A percentile compares a stretch with the other conserved stretches of the same genome.
These are phyloP conservation scores for Scalesia atractyloides DNA, from an alignment of 129 eudicot genomes.

Conservation along the genomic window DNA sequence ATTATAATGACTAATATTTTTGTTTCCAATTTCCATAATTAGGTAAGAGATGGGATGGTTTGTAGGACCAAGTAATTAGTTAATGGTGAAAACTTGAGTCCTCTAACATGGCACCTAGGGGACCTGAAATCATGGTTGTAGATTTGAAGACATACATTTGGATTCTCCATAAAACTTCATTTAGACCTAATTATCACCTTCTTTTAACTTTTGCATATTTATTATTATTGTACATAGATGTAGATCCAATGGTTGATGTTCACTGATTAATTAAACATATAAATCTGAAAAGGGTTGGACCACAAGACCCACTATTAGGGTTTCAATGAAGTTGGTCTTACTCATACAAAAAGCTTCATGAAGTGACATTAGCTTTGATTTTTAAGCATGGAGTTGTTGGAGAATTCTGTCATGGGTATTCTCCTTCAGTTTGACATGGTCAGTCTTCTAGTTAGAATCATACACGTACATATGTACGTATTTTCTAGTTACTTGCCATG, in stretches of 20 bases:
- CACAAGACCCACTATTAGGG: conserved; percentile 44
- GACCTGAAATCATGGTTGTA: conserved; percentile 64
- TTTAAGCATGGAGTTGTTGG: conserved; percentile 39
- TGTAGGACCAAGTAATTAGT: conserved; percentile 40
- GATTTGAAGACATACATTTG: conserved; percentile 51
- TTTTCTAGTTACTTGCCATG: too few relatives aligned
- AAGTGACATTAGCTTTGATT: conserved; percentile 42
- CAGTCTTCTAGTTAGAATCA: neutral
- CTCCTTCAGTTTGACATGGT: neutral
- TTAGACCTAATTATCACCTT: conserved; percentile 39
- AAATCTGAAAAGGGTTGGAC: conserved; percentile 44
- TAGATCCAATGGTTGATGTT: conserved; percentile 53
- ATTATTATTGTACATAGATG: conserved; percentile 22
- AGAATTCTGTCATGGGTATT: conserved; percentile 28
- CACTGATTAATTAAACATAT: conserved; percentile 32
- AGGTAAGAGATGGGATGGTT: conserved; percentile 44
- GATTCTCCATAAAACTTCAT: conserved; percentile 42
- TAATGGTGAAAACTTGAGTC: conserved; percentile 39
- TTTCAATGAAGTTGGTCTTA: conserved; percentile 56
- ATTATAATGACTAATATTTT: neutral
- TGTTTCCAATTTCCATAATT: conserved; percentile 29
- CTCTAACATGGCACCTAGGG: conserved; percentile 42
- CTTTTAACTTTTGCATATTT: conserved; percentile 27
- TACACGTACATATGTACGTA: too few relatives aligned
- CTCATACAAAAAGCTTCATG: conserved; percentile 40